Conservation (phyloP, 257 asterid genomes). For the Solanum corneliomulleri region DNA sequence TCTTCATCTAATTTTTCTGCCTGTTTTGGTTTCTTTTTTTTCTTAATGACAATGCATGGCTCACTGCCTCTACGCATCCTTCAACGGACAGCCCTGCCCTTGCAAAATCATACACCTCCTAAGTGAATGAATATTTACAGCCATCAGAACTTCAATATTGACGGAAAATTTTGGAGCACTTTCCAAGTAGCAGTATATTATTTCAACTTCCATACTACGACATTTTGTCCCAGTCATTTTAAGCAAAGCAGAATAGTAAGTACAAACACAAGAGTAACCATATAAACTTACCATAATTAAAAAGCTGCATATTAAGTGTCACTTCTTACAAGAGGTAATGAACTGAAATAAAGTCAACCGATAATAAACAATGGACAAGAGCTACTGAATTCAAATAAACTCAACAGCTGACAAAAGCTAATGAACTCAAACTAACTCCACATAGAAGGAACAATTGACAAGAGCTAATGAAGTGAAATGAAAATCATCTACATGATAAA, state of each 20-base stretch:
- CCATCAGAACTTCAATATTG: background rate
- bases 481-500: background rate
- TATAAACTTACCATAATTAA: background rate
- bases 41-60: background rate
- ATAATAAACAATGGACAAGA: background rate
- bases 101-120: background rate
- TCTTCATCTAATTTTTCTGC: background rate
- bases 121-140: background rate
- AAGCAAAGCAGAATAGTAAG: background rate
- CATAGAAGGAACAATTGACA: background rate
- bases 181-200: background rate
- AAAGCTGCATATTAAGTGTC: background rate
- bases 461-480: background rate
- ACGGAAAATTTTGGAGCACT: background rate
- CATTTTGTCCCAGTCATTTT: background rate
- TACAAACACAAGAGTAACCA: background rate
- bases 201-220: background rate
- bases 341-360: background rate
- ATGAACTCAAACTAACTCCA: background rate
- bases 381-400: background rate
- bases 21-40: background rate
- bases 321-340: background rate
- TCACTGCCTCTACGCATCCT: background rate
- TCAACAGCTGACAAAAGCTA: background rate
- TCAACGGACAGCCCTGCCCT: background rate